Conservation (phyloP, 768 basidiomycete genomes). For the Termitomyces sp. region DNA sequence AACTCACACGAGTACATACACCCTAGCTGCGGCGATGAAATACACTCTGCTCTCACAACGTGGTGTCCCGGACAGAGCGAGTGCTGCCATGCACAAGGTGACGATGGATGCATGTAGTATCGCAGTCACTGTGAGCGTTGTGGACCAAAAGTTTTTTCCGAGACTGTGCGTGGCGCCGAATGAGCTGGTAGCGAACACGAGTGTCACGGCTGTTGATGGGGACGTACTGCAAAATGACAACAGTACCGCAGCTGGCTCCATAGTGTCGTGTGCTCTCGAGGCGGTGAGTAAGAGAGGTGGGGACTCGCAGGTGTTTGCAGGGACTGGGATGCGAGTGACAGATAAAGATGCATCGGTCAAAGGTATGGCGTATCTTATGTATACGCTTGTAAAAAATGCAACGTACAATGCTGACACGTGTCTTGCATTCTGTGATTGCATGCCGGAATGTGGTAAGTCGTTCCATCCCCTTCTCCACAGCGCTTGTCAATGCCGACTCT, state of each 20-base stretch:
- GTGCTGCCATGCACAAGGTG: background rate
- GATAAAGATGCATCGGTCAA: constrained; percentile 39
- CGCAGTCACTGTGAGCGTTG: constrained; percentile 23
- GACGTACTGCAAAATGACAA: constrained; percentile 17
- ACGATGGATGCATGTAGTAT: constrained; percentile 19
- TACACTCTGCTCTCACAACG: constrained; percentile 3
- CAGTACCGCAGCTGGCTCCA: constrained; percentile 2
- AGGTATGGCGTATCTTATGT: constrained; percentile 45
- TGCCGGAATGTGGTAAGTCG: constrained; percentile 34
- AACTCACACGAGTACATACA: no score
- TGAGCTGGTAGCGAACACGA: constrained; percentile 28
- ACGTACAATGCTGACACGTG: constrained; percentile 42
- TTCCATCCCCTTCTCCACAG: no score
- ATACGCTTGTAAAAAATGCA: constrained; percentile 35
- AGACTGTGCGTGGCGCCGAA: constrained; percentile 23
- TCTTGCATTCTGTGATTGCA: constrained; percentile 31
- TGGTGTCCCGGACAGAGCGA: constrained; percentile 1
- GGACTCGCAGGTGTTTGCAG: constrained; percentile 34
- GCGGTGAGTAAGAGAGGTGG: constrained; percentile 6
- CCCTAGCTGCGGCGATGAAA: background rate
- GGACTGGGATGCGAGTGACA: constrained; percentile 25
- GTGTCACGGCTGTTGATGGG: constrained; percentile 41
- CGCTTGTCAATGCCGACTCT: no score
- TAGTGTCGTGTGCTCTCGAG: background rate
- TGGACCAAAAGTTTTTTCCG: constrained; percentile 35